These are phyloP conservation scores for Zygoascus sp. DNA, from an alignment of 1,139 yeast genomes.

Conservation along the genomic window DNA sequence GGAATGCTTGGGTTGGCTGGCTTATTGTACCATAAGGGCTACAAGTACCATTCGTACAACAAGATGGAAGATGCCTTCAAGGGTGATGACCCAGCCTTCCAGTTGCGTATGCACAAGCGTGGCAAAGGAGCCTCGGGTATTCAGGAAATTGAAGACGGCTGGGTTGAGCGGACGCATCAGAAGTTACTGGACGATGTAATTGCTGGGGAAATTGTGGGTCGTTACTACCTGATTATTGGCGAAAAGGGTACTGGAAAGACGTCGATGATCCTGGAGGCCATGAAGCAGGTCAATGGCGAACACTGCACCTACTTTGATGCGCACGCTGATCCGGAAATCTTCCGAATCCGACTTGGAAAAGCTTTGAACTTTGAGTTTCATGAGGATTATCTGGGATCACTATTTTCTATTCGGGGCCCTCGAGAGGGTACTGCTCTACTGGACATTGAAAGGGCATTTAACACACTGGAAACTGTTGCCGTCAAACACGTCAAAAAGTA, in stretches of 20 bases:
- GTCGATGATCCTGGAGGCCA: constrained; percentile 64
- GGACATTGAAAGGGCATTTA: constrained; percentile 79
- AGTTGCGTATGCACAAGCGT: constrained; percentile 49
- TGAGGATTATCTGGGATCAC: constrained; percentile 78
- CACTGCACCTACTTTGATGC: constrained; percentile 76
- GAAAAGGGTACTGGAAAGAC: constrained; percentile 89
- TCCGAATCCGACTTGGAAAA: constrained; percentile 68
- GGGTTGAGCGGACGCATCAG: constrained; percentile 69
- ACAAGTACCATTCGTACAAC: constrained; percentile 53
- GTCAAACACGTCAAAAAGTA: constrained; percentile 40
- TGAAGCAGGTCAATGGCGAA: constrained; percentile 58
- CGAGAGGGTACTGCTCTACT: constrained; percentile 78
- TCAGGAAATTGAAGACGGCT: constrained; percentile 31
- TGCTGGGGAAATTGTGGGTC: constrained; percentile 56
- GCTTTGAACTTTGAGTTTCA: constrained; percentile 70
- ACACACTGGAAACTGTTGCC: constrained; percentile 71
- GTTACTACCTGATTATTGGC: constrained; percentile 70
- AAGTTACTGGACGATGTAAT: constrained; percentile 59
- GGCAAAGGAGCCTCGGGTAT: constrained; percentile 30
- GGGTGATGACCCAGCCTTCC: constrained; percentile 62
- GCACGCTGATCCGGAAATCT: constrained; percentile 81
- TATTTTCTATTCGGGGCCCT: constrained; percentile 80
- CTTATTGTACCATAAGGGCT: constrained; percentile 58
- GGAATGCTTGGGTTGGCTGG: constrained; percentile 72
- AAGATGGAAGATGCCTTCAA: constrained; percentile 69